These are phyloP conservation scores for Lentinula sp. DNA, from an alignment of 768 basidiomycete species.

Conservation along the genomic window DNA sequence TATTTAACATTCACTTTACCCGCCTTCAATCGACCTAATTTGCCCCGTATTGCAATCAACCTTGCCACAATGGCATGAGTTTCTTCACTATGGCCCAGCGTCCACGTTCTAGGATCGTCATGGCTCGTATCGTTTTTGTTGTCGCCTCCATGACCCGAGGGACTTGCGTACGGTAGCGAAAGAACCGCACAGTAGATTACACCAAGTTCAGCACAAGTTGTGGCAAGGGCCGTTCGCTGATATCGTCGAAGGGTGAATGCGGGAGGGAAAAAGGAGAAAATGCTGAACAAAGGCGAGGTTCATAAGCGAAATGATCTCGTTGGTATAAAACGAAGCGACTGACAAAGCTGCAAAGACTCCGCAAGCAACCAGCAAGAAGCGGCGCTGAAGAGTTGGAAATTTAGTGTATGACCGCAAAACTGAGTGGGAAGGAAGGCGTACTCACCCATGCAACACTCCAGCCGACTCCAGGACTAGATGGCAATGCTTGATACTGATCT, in stretches of 20 bases:
- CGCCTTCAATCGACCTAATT: constrained; percentile 56
- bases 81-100: constrained; percentile 32
- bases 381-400: constrained; percentile 30
- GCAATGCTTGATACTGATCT: constrained; percentile 40
- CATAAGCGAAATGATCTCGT: neutral
- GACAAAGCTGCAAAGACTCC: constrained; percentile 80
- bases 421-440: neutral
- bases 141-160: neutral
- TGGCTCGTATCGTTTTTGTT: neutral
- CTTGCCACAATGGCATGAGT: constrained; percentile 52
- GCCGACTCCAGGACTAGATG: constrained; percentile 53
- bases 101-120: neutral
- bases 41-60: constrained; percentile 68
- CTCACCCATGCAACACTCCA: constrained; percentile 67
- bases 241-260: constrained; percentile 69
- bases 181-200: constrained; percentile 71
- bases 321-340: constrained; percentile 12
- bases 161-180: constrained; percentile 56
- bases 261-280: constrained; percentile 72
- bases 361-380: constrained; percentile 61
- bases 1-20: constrained; percentile 57
- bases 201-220: constrained; percentile 62
- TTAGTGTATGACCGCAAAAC: neutral
- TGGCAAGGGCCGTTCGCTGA: constrained; percentile 64
- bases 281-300: constrained; percentile 23